Conservation (phyloP, 2,329 filamentous ascomycete species). For the Apiospora marii region DNA sequence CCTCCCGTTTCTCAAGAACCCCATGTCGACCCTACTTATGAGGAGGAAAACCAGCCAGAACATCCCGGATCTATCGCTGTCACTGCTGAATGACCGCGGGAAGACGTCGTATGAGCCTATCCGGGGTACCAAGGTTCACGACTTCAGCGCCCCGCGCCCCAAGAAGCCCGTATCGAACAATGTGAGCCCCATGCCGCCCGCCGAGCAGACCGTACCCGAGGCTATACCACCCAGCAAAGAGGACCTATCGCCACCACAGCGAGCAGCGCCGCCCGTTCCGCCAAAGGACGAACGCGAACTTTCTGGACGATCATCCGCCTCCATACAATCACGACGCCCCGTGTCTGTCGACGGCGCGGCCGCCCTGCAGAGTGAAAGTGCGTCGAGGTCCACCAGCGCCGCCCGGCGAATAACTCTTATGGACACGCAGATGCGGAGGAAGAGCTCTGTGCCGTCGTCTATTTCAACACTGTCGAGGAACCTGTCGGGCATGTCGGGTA, state of each 20-base stretch:
- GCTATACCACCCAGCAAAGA: slow-evolving; percentile 28
- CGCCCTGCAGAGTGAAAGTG: slow-evolving; percentile 34
- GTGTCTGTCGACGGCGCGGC: slow-evolving; percentile 38
- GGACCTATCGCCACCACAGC: slow-evolving; percentile 17
- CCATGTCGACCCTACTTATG: slow-evolving; percentile 65
- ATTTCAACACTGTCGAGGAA: slow-evolving; percentile 58
- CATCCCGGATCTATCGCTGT: slow-evolving; percentile 52
- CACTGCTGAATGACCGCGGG: slow-evolving; percentile 47
- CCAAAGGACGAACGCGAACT: slow-evolving; percentile 46
- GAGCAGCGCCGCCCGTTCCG: slow-evolving; percentile 47
- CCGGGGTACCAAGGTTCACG: slow-evolving; percentile 69
- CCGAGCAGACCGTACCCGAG: slow-evolving; percentile 28
- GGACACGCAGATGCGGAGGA: slow-evolving; percentile 31
- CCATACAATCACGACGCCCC: slow-evolving; percentile 44
- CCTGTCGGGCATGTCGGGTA: slow-evolving; percentile 46
- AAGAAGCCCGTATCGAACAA: slow-evolving; percentile 48
- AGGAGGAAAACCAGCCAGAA: slow-evolving; percentile 63
- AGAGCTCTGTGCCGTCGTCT: slow-evolving; percentile 43
- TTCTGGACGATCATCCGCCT: slow-evolving; percentile 41
- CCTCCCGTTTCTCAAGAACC: slow-evolving; percentile 65
- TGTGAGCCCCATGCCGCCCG: slow-evolving; percentile 32
- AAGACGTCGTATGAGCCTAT: slow-evolving; percentile 69
- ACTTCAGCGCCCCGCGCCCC: slow-evolving; percentile 68
- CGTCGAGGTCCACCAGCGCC: slow-evolving; percentile 25
- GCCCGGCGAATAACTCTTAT: slow-evolving; percentile 26